Evolutionary conservation across 768 basidiomycete species (phyloP).

Genomic region (Coprinopsis sp.): DNA sequence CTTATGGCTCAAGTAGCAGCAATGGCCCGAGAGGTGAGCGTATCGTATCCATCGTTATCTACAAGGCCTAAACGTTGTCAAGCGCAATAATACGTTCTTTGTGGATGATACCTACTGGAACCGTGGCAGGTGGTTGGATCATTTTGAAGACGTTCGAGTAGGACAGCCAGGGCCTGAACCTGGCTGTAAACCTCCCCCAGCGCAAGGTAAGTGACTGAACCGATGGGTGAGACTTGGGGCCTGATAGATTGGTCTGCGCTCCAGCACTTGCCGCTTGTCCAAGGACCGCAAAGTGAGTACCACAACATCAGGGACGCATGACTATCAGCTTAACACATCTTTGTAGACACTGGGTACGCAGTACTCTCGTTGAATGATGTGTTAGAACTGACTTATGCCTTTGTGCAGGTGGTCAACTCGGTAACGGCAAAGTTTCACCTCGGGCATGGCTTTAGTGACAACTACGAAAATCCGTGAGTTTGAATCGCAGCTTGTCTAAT

Average conservation of each 20-base stretch:
- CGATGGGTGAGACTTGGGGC: neutral
- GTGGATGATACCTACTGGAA: slow-evolving; percentile 72
- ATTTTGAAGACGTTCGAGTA: slow-evolving; percentile 51
- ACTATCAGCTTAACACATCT: too few species aligned
- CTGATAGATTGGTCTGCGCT: slow-evolving; percentile 5
- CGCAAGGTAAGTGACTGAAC: slow-evolving; percentile 42
- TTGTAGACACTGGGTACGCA: slow-evolving; percentile 60
- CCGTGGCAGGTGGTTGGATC: slow-evolving; percentile 69
- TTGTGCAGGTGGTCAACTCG: slow-evolving; percentile 64
- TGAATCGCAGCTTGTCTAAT: neutral
- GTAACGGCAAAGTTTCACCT: slow-evolving; percentile 64
- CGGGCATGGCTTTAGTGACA: slow-evolving; percentile 47
- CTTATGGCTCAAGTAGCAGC: slow-evolving; percentile 64
- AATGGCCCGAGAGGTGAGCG: slow-evolving; percentile 55
- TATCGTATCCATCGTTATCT: slow-evolving; percentile 11
- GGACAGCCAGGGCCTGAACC: slow-evolving; percentile 62
- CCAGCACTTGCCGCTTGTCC: slow-evolving; percentile 73
- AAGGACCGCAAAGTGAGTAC: slow-evolving; percentile 54
- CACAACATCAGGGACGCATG: too few species aligned
- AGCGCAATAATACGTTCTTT: slow-evolving; percentile 64
- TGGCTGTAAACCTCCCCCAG: slow-evolving; percentile 56
- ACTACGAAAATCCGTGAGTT: slow-evolving; percentile 62
- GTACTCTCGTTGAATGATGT: neutral
- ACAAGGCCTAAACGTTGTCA: slow-evolving; percentile 1
- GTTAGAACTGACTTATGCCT: too few species aligned